Evolutionary conservation across 371 early-diverging fungal species (phyloP).

Genomic region (Lichtheimia corymbifera): DNA sequence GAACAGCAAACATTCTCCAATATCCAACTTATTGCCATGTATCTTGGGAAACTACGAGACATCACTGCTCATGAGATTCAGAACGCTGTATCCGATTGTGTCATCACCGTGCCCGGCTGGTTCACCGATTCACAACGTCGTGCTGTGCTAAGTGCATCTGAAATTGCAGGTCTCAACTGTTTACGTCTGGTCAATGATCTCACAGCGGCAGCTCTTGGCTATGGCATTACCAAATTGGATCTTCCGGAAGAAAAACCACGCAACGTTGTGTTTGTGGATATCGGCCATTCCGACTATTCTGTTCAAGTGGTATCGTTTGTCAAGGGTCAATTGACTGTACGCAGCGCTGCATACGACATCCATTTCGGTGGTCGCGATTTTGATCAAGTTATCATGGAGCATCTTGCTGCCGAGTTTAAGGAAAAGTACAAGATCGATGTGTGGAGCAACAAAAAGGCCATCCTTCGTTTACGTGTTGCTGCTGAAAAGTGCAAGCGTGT

Average conservation of each 20-base stretch:
- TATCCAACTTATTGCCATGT: conserved; percentile 93
- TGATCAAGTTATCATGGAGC: conserved; percentile 86
- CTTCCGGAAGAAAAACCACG: conserved; percentile 94
- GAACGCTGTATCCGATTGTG: conserved; percentile 87
- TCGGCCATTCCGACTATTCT: conserved; percentile 92
- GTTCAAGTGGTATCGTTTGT: conserved; percentile 89
- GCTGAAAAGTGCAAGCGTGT: conserved; percentile 97
- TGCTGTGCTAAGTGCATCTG: conserved; percentile 85
- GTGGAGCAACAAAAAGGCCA: conserved; percentile 85
- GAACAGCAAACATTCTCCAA: conserved; percentile 79
- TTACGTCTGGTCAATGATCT: conserved; percentile 92
- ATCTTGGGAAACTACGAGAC: conserved; percentile 88
- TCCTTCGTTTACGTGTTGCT: conserved; percentile 87
- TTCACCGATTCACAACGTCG: conserved; percentile 94
- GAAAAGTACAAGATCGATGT: conserved; percentile 96
- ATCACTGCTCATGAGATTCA: conserved; percentile 84
- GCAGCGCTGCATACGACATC: conserved; percentile 87
- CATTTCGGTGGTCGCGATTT: conserved; percentile 96
- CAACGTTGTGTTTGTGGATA: conserved; percentile 92
- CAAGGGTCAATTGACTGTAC: conserved; percentile 93
- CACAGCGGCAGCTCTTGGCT: conserved; percentile 94
- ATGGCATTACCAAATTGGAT: conserved; percentile 97
- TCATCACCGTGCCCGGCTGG: conserved; percentile 94
- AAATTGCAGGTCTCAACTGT: conserved; percentile 90
- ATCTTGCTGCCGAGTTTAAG: conserved; percentile 85